Evolutionary conservation across 164 flowering plant genomes (phyloP), one percentile per base, ranked within the genome.

Genomic region (Umbellularia californica): DNA sequence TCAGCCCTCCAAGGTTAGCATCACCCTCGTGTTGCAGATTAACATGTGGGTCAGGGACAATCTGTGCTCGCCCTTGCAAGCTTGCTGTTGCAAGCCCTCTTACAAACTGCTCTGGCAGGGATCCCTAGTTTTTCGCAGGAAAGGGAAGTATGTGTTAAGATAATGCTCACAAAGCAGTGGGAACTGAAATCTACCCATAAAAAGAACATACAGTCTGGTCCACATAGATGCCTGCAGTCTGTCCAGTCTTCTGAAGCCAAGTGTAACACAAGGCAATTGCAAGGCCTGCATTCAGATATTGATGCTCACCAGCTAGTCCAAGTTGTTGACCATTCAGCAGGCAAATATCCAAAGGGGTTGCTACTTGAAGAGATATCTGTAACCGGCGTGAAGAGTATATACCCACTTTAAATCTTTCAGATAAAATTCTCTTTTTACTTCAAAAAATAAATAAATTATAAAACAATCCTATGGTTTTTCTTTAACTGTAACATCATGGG

Each of bases 271-370:
- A 81, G 52, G 93, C 87, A 82, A 96, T 69, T 25, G 98, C 97
- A 79, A 96, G 96, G 78, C 97, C 95, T 74, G 97, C 98, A 84
- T 96, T 96, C 41, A 85, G 30, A 75, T 80, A 87, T 76, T 94
- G 99, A 71, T 92, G 99, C 80, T 91, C 98, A 67, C 99, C 99
- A 74, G 82, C 84, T 80, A 94, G 98, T 74, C 94, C 95, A 77
- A 94, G 97, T 70, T 83, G 83, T 69, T 74, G 72, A 74, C 94
- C 95, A 81, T 88, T 88, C 67, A 96, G 80, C 77, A 89, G 77
- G 73, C 82, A 82, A 58, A 82, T 77, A 83, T 92, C 93, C 81
- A 96, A 74, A 27, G 97, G 93, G 10, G 78, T 79, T 35, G 82
- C 92, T 62, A 92, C 90, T 85, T 88, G 81, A 81, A 96, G 92